phyloP scores from a whole-genome alignment of 768 basidiomycete species.

The Leccinum arenicola region DNA sequence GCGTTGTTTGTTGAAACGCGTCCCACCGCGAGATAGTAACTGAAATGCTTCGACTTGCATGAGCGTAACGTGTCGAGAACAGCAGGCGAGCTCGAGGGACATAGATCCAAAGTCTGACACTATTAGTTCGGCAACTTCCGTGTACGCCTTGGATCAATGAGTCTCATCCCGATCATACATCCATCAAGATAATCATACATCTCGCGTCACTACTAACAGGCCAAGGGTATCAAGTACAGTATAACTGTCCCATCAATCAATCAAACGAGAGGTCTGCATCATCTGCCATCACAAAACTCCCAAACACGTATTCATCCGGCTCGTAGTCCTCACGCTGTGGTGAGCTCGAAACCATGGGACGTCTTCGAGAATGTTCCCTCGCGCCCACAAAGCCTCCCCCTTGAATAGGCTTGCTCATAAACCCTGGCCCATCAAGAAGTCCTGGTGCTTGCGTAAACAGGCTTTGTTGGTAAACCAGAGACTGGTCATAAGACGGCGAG shows the following conservation, averaged over 20 bases:
- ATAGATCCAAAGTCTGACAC: neutral
- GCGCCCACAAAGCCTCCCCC: slow-evolving; percentile 36
- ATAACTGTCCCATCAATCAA: neutral
- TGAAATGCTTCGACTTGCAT: slow-evolving; percentile 90
- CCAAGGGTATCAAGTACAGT: neutral
- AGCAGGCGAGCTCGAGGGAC: too few relatives aligned
- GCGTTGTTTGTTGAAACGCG: slow-evolving; percentile 71
- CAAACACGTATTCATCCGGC: slow-evolving; percentile 65
- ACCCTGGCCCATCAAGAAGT: slow-evolving; percentile 43
- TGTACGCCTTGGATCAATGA: neutral
- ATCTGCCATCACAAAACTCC: slow-evolving; percentile 80
- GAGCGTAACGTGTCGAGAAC: neutral
- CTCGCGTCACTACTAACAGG: neutral
- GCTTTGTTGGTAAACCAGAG: slow-evolving; percentile 64
- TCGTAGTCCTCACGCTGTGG: slow-evolving; percentile 50
- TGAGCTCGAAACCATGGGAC: slow-evolving; percentile 52
- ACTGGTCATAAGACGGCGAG: slow-evolving; percentile 73
- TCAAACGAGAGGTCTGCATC: slow-evolving; percentile 64
- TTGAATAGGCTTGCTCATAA: slow-evolving; percentile 50
- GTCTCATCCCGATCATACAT: neutral
- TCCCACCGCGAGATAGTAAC: slow-evolving; percentile 83
- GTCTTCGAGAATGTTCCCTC: slow-evolving; percentile 35
- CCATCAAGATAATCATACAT: neutral
- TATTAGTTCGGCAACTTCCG: slow-evolving; percentile 15
- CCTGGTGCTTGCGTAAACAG: slow-evolving; percentile 65